These are phyloP conservation scores for Hericium alpestre DNA, from an alignment of 768 basidiomycete genomes.

Conservation along the genomic window DNA sequence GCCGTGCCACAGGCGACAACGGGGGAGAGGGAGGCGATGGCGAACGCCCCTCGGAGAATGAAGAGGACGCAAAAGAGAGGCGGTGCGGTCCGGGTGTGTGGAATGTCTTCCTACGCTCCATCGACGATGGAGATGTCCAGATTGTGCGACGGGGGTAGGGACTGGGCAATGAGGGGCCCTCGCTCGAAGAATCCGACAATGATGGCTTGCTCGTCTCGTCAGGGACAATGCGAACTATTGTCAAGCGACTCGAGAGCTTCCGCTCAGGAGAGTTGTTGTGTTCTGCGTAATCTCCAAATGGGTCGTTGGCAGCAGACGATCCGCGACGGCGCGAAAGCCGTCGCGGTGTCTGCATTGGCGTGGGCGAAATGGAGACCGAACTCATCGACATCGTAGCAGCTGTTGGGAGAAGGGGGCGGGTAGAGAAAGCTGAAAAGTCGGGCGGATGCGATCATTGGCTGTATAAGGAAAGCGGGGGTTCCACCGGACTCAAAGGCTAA, in stretches of 20 bases:
- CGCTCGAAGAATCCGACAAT: no score
- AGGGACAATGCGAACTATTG: slow-evolving; percentile 9
- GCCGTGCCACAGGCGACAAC: slow-evolving; percentile 4
- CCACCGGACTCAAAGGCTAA: no score
- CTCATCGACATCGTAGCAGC: no score
- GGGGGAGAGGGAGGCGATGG: slow-evolving; percentile 3
- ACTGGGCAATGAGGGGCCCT: background rate
- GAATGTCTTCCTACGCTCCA: slow-evolving; percentile 1
- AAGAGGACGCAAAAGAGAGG: slow-evolving; percentile 12
- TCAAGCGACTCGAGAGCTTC: slow-evolving; percentile 8
- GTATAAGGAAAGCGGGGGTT: no score
- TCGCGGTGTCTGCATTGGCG: no score
- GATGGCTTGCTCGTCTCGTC: background rate
- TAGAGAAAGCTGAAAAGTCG: no score
- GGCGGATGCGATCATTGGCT: no score
- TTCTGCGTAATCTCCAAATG: slow-evolving; percentile 7
- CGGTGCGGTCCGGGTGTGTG: slow-evolving; percentile 1
- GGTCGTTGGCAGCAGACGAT: slow-evolving; percentile 10
- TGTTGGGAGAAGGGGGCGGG: no score
- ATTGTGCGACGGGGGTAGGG: background rate
- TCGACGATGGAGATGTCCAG: slow-evolving; percentile 2
- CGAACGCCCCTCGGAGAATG: slow-evolving; percentile 5
- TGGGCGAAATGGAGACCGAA: no score
- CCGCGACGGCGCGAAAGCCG: background rate
- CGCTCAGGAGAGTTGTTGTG: slow-evolving; percentile 9